Conservation (phyloP, 768 basidiomycete species). For the Tulasnella sp. region DNA sequence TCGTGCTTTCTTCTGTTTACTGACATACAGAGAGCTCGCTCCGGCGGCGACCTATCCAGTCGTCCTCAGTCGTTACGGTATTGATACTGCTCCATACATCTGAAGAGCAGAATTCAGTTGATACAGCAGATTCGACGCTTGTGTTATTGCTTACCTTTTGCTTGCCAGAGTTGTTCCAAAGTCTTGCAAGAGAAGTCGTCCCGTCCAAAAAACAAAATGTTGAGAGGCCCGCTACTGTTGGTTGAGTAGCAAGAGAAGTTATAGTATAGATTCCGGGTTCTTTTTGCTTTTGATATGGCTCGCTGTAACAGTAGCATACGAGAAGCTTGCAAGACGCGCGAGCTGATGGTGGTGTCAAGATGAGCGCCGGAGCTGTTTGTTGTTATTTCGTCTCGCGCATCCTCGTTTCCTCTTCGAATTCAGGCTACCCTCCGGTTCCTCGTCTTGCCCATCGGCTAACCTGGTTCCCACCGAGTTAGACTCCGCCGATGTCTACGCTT, state of each 20-base stretch:
- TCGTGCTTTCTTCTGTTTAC: conserved; percentile 14
- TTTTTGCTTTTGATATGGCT: neutral
- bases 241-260: neutral
- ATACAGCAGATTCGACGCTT: neutral
- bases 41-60: conserved; percentile 48
- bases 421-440: neutral
- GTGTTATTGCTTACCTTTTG: conserved; percentile 43
- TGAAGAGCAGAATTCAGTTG: conserved; percentile 24
- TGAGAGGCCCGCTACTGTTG: conserved; percentile 35
- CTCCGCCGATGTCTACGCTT: conserved; percentile 60
- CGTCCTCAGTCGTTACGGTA: conserved; percentile 64
- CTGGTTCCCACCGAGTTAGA: neutral
- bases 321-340: too few species aligned
- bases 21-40: conserved; percentile 46
- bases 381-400: neutral
- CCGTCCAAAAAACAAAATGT: conserved; percentile 80
- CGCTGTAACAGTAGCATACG: neutral
- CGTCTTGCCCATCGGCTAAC: neutral
- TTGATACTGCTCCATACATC: conserved; percentile 65
- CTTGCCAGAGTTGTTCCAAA: conserved; percentile 48
- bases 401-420: neutral
- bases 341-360: neutral
- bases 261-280: neutral
- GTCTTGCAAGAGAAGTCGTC: conserved; percentile 78
- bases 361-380: neutral